These are phyloP conservation scores for Panus rudis DNA, from an alignment of 768 basidiomycete genomes.

Conservation along the genomic window DNA sequence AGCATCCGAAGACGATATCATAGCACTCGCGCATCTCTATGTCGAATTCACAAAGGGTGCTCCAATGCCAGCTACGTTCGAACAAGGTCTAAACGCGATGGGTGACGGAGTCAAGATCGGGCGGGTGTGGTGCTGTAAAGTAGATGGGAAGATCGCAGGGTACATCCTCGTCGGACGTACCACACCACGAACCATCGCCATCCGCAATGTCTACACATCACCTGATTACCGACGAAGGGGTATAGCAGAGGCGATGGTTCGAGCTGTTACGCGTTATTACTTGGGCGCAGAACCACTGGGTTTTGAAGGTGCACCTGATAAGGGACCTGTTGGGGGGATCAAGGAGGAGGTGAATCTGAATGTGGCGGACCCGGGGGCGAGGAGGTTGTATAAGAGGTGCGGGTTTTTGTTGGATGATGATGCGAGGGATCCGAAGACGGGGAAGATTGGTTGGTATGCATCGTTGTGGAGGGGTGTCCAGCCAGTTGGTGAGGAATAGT, in stretches of 20 bases:
- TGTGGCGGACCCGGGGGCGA: slow-evolving; percentile 2
- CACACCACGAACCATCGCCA: slow-evolving; percentile 13
- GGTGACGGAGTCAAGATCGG: neutral
- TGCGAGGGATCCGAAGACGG: neutral
- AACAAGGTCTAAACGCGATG: neutral
- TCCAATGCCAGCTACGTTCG: neutral
- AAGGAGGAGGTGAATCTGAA: slow-evolving; percentile 11
- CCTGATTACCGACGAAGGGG: slow-evolving; percentile 12
- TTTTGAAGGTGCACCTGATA: slow-evolving; percentile 4
- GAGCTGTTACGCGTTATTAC: slow-evolving; percentile 12
- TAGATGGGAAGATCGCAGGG: slow-evolving; percentile 5
- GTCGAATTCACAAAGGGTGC: slow-evolving; percentile 5
- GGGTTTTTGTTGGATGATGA: slow-evolving; percentile 8
- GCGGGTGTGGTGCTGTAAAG: slow-evolving; percentile 7
- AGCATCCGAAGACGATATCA: slow-evolving; percentile 5
- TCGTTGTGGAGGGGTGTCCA: slow-evolving; percentile 1
- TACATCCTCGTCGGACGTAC: slow-evolving; percentile 10
- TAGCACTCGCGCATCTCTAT: slow-evolving; percentile 5
- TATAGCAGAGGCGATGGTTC: slow-evolving; percentile 14
- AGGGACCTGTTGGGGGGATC: slow-evolving; percentile 1
- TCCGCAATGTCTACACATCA: slow-evolving; percentile 14
- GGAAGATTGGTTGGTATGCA: slow-evolving; percentile 7
- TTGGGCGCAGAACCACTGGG: slow-evolving; percentile 11
- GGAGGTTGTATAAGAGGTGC: slow-evolving; percentile 6
- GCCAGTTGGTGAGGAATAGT: too few species aligned